These are phyloP conservation scores for Candida broadrunensis DNA, from an alignment of 805 yeast genomes.

Conservation along the genomic window DNA sequence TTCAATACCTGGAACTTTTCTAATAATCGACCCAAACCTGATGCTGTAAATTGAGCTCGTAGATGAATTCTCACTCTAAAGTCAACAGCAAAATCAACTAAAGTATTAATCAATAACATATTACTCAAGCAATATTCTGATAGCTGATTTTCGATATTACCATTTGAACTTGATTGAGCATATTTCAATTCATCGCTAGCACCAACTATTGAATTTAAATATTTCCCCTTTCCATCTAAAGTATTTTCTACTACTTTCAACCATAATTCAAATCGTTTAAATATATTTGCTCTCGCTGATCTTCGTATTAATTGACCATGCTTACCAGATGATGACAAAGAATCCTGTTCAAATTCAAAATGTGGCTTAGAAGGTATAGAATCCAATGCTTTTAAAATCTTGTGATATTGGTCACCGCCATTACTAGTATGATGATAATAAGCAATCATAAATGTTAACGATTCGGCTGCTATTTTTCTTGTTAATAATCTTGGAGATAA, in stretches of 20 bases:
- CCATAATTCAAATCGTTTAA: conserved; percentile 70
- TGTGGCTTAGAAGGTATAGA: conserved; percentile 36
- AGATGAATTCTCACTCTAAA: conserved; percentile 50
- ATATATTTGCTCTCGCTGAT: conserved; percentile 32
- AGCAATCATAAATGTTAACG: conserved; percentile 50
- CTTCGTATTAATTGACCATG: conserved; percentile 25
- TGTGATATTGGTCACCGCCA: conserved; percentile 46
- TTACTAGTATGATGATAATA: conserved; percentile 25
- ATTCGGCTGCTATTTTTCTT: conserved; percentile 75
- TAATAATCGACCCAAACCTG: conserved; percentile 54
- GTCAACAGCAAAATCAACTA: conserved; percentile 47
- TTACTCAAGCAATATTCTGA: conserved; percentile 72
- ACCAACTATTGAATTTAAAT: conserved; percentile 85
- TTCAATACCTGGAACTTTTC: conserved; percentile 50
- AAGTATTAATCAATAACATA: conserved; percentile 64
- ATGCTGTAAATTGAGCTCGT: conserved; percentile 56
- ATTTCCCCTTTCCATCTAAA: conserved; percentile 79
- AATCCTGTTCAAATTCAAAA: conserved; percentile 31
- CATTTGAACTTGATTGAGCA: conserved; percentile 36
- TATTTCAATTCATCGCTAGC: conserved; percentile 78
- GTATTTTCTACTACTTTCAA: conserved; percentile 60
- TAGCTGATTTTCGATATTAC: conserved; percentile 58
- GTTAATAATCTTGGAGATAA: conserved; percentile 74
- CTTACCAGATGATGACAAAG: conserved; percentile 9
- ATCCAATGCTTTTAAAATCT: conserved; percentile 53